Conservation (phyloP, 1,284 basidiomycete genomes). For the Tranzscheliella williamsii region DNA sequence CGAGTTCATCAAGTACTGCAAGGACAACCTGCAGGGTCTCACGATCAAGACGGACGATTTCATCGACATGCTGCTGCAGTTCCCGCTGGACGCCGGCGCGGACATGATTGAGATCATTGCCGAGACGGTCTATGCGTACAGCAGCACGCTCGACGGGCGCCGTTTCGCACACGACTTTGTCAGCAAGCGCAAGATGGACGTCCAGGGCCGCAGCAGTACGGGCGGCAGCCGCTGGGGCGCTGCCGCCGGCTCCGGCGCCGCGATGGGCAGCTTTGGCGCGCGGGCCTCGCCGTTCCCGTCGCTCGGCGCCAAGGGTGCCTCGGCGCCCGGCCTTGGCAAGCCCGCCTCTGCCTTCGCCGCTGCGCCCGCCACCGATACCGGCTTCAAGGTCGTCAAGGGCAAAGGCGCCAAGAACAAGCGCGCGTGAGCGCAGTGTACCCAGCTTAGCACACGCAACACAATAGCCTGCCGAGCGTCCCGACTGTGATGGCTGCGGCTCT, state of each 20-base stretch:
- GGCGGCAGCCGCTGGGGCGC: conserved; percentile 12
- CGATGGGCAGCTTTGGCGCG: conserved; percentile 8
- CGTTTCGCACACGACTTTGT: conserved; percentile 91
- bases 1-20: conserved; percentile 91
- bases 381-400: conserved; percentile 51
- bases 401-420: conserved; percentile 46
- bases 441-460: too few relatives aligned
- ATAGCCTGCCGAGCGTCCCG: too few relatives aligned
- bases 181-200: conserved; percentile 71
- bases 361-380: not conserved
- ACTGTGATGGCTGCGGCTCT: not conserved
- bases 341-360: not conserved
- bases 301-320: not conserved
- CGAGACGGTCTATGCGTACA: conserved; percentile 77
- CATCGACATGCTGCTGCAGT: conserved; percentile 62
- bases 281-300: not conserved
- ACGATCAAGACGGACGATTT: conserved; percentile 64
- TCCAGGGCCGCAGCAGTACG: conserved; percentile 22
- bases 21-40: conserved; percentile 82
- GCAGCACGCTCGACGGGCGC: conserved; percentile 89
- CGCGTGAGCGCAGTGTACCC: not conserved
- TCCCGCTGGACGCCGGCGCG: conserved; percentile 57
- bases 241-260: not conserved
- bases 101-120: conserved; percentile 61
- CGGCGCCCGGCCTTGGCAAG: not conserved